Evolutionary conservation across 2,329 filamentous ascomycete species (phyloP), one percentile per base, ranked within the genome.

Genomic region (Sclerotinia nivalis): DNA sequence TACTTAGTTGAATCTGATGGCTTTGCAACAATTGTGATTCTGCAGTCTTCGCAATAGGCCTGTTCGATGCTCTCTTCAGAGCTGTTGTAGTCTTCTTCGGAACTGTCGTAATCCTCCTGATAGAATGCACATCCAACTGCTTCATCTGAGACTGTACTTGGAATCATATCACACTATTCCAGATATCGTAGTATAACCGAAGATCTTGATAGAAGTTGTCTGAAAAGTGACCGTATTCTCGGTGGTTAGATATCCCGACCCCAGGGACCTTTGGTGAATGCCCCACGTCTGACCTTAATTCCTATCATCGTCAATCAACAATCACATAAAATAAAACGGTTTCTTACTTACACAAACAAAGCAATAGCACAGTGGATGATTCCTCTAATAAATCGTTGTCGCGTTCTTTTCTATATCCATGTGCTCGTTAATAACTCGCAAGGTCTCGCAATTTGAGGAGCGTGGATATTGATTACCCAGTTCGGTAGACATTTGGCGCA

Each of bases 211-310:
- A 65, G n/a, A 65, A 20, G 20, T 22, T 52, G 49, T 52, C 22
- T 64, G 61, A 52, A 40, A 40, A 31, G 47, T 64, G 22, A 64
- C 61, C 61, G 61, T 64, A 54, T 52, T 65, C 7, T 65, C 61
- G 61, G 61, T 28, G 61, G 5, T 52, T 52, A 60, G n/a, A 43
- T 22, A 52, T 52, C 31, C 54, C 56, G 45, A 15, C 43, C 31
- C 40, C 22, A 28, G 13, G 47, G 22, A 37, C 47, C n/a, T 9
- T 40, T 28, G 2, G 34, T 15, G 10, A 25, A 54, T 65, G n/a
- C 61, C 61, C 61, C 61, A 65, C 61, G 61, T 65, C 34, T 8
- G 40, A 65, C 31, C 49, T 59, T 52, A n/a, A 28, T 31, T 54
- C 25, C 15, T n/a, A 43, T 40, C 55, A 40, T 43, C 34, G 3